These are phyloP conservation scores for Mycosphaerella arachidis DNA, from an alignment of 2,329 filamentous ascomycete genomes.

Conservation along the genomic window DNA sequence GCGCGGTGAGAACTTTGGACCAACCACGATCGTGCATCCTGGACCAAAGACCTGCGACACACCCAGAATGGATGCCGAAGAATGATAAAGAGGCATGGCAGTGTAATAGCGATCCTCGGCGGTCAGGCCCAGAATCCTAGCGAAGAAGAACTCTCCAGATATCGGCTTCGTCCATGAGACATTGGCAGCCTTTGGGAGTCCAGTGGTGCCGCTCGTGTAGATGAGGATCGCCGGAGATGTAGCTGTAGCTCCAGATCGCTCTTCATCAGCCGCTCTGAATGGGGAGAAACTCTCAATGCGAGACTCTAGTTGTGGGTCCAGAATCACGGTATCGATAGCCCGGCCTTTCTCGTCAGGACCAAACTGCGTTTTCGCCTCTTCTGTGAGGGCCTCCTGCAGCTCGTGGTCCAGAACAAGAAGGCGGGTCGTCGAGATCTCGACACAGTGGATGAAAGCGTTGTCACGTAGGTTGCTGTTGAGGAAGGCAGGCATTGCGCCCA, in stretches of 20 bases:
- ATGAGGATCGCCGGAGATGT: slow-evolving; percentile 67
- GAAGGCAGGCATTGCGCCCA: slow-evolving; percentile 78
- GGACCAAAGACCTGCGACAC: slow-evolving; percentile 51
- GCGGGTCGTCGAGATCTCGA: slow-evolving; percentile 62
- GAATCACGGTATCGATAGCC: slow-evolving; percentile 55
- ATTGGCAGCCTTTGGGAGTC: slow-evolving; percentile 62
- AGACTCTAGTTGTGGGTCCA: slow-evolving; percentile 58
- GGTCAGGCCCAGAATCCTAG: slow-evolving; percentile 55
- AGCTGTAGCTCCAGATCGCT: slow-evolving; percentile 25
- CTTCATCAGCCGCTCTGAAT: slow-evolving; percentile 31
- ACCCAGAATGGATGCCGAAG: slow-evolving; percentile 68
- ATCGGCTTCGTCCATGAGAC: slow-evolving; percentile 33
- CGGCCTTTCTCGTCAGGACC: slow-evolving; percentile 41
- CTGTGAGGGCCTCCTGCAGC: slow-evolving; percentile 53
- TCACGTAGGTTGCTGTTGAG: slow-evolving; percentile 82
- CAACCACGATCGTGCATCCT: slow-evolving; percentile 65
- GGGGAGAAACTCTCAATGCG: slow-evolving; percentile 33
- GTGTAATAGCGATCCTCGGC: slow-evolving; percentile 77
- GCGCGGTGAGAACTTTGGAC: slow-evolving; percentile 71
- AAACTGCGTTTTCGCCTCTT: slow-evolving; percentile 47
- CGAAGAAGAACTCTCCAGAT: slow-evolving; percentile 24
- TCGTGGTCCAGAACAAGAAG: slow-evolving; percentile 66
- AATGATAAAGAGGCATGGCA: slow-evolving; percentile 86
- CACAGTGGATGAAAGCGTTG: slow-evolving; percentile 67
- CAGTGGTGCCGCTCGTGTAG: slow-evolving; percentile 82